These are phyloP conservation scores for Mycena epipterygia DNA, from an alignment of 768 basidiomycete genomes.

Conservation along the genomic window DNA sequence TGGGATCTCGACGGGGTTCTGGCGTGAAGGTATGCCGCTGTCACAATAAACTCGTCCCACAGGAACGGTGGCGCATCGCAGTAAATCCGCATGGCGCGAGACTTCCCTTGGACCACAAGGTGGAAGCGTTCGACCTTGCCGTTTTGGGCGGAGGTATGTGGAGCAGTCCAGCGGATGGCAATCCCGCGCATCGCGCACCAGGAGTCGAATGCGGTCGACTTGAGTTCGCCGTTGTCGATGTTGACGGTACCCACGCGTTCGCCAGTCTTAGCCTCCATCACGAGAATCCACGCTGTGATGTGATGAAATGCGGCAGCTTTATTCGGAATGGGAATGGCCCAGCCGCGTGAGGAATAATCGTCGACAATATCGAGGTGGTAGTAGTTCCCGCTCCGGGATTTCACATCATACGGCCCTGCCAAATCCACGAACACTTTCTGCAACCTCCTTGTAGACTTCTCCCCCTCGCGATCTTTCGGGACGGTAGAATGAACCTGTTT, in stretches of 20 bases:
- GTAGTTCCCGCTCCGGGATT: background rate
- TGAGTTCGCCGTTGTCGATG: background rate
- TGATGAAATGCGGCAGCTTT: background rate
- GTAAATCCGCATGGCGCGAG: background rate
- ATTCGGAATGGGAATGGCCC: background rate
- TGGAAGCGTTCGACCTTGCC: background rate
- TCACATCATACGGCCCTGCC: background rate
- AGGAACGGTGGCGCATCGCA: background rate
- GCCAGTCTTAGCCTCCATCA: background rate
- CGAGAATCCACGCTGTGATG: background rate
- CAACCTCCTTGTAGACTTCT: background rate
- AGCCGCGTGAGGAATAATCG: background rate
- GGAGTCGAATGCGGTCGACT: background rate
- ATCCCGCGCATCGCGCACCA: background rate
- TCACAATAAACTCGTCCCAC: background rate
- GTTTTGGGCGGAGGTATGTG: background rate
- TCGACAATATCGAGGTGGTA: background rate
- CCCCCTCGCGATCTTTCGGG: background rate
- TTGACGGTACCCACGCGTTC: background rate
- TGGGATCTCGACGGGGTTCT: background rate
- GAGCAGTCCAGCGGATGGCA: background rate
- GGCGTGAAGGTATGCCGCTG: background rate
- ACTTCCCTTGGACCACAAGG: background rate
- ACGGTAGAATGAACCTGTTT: background rate
- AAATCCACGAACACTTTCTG: background rate